Percentiles rank a stretch among this genome's conserved stretches.
phyloP scores from a whole-genome alignment of 495 filamentous ascomycete species.

The Talaromyces thailandensis region DNA sequence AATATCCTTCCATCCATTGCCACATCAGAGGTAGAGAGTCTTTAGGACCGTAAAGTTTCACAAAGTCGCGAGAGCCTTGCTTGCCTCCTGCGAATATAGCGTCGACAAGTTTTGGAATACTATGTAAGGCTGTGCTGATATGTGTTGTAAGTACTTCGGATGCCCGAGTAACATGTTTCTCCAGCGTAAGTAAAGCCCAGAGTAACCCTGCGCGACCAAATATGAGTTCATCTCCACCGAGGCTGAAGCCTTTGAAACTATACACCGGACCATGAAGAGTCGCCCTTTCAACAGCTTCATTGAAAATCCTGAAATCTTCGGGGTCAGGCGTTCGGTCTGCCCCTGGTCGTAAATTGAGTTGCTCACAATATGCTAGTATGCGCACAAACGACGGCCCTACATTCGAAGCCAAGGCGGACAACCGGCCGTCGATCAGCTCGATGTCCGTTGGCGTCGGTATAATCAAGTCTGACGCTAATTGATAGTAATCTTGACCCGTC shows the following conservation, averaged over 20 bases:
- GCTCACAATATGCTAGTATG: constrained; percentile 13
- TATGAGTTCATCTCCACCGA: constrained; percentile 34
- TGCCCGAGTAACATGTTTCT: constrained; percentile 8
- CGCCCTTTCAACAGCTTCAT: constrained; percentile 20
- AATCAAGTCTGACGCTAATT: constrained; percentile 22
- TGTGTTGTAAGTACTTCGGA: constrained; percentile 4
- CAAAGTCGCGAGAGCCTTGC: constrained; percentile 22
- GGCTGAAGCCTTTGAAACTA: constrained; percentile 17
- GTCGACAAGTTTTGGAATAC: constrained; percentile 22
- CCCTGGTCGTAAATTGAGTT: constrained; percentile 1
- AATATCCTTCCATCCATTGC: constrained; percentile 32
- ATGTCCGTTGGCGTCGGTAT: constrained; percentile 17
- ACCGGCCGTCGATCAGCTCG: constrained; percentile 17
- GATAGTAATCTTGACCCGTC: constrained; percentile 15
- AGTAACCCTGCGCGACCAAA: constrained; percentile 36
- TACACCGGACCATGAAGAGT: constrained; percentile 24
- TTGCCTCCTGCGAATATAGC: constrained; percentile 26
- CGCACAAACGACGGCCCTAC: constrained; percentile 19
- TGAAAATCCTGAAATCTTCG: constrained; percentile 20
- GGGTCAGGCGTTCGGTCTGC: constrained; percentile 7
- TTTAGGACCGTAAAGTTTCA: constrained; percentile 18
- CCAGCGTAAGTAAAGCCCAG: constrained; percentile 30
- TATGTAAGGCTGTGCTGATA: constrained; percentile 15
- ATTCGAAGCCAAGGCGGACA: constrained; percentile 26
- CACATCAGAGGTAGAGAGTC: constrained; percentile 38